Evolutionary conservation across 2,329 filamentous ascomycete genomes (phyloP).

Genomic region (Calonectria ilicicola): DNA sequence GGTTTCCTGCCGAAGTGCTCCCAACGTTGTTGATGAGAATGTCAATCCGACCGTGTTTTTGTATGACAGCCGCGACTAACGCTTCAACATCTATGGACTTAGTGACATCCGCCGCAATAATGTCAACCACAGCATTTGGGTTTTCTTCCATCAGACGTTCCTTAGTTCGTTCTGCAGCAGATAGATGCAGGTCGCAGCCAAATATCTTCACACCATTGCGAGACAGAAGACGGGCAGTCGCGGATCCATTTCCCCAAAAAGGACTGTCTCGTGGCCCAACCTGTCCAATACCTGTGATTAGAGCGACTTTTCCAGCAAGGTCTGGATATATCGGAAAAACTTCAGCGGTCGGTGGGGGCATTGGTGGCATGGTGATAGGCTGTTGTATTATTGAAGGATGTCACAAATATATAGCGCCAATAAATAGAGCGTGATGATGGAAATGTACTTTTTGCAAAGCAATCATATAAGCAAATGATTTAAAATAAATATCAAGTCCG

Average conservation of each 20-base stretch:
- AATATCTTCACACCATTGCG: background rate
- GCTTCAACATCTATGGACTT: background rate
- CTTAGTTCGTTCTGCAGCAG: background rate
- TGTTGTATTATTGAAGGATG: background rate
- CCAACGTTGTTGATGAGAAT: background rate
- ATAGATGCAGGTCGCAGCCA: background rate
- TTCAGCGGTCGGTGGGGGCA: background rate
- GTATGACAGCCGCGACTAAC: background rate
- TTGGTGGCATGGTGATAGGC: background rate
- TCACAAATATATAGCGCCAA: no score
- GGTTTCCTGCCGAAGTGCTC: background rate
- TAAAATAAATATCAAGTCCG: no score
- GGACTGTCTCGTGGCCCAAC: background rate
- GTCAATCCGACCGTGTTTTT: background rate
- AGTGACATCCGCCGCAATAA: background rate
- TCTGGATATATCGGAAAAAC: background rate
- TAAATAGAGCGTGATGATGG: no score
- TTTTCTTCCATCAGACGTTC: background rate
- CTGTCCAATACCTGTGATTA: background rate
- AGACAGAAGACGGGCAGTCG: background rate
- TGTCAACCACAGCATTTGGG: background rate
- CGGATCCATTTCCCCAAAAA: background rate
- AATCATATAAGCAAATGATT: background rate
- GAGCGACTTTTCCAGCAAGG: background rate
- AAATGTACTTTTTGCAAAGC: background rate